These are phyloP conservation scores for Vickermania ingenoplastis DNA, from an alignment of 208 protist species.

Conservation along the genomic window DNA sequence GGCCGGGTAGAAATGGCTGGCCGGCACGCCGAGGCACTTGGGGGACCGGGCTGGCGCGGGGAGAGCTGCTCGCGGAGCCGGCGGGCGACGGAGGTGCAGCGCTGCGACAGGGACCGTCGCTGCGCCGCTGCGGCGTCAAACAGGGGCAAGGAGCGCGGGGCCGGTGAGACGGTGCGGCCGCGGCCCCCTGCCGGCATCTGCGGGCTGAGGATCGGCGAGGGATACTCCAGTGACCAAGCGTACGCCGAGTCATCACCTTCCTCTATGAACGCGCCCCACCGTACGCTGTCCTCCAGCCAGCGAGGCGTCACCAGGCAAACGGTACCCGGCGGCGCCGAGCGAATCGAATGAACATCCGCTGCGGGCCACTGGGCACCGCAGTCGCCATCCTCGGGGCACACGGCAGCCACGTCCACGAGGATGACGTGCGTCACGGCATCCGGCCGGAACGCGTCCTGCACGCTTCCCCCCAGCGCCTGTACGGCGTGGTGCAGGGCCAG, in stretches of 20 bases:
- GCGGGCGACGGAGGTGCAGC: not conserved
- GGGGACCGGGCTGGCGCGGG: not conserved
- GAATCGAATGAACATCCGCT: not conserved
- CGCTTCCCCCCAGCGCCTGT: constrained; percentile 40
- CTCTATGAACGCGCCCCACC: constrained; percentile 63
- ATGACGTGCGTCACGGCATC: constrained; percentile 65
- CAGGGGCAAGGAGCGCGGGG: not conserved
- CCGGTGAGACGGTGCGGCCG: not conserved
- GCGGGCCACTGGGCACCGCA: constrained; percentile 4
- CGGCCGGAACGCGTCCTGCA: constrained; percentile 20
- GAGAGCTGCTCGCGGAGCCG: not conserved
- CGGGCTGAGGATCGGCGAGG: not conserved
- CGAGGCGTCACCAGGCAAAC: constrained; percentile 28
- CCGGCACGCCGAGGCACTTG: no score
- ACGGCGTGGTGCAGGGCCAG: constrained; percentile 35
- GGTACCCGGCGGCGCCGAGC: constrained; percentile 10
- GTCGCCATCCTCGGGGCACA: constrained; percentile 16
- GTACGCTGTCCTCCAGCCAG: constrained; percentile 40
- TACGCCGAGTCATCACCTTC: constrained; percentile 11
- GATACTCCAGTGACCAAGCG: not conserved
- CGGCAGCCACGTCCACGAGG: constrained; percentile 37
- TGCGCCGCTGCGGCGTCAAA: not conserved
- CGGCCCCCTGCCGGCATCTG: not conserved
- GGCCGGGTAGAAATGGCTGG: no score
- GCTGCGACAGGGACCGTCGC: not conserved